Evolutionary conservation across 495 filamentous ascomycete genomes (phyloP).

Genomic region (Penicillium steckii): DNA sequence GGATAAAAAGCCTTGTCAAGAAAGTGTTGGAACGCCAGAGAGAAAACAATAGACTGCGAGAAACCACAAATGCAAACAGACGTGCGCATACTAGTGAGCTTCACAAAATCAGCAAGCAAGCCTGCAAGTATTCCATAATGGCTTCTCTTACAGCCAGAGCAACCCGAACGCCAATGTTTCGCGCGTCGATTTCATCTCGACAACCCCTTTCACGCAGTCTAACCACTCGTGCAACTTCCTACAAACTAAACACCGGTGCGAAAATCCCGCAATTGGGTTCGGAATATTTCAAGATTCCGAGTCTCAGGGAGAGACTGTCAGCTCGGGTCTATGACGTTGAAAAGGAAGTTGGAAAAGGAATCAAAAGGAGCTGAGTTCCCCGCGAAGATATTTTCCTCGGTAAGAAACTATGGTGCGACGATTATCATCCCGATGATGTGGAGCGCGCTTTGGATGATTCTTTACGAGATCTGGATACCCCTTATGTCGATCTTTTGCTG

Average conservation of each 20-base stretch:
- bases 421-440: constrained; percentile 61
- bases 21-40: too few relatives aligned
- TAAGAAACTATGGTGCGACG: constrained; percentile 67
- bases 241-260: constrained; percentile 1
- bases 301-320: constrained; percentile 40
- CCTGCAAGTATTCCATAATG: too few relatives aligned
- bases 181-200: not conserved
- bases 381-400: constrained; percentile 24
- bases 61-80: too few relatives aligned
- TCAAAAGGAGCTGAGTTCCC: constrained; percentile 47
- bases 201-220: not conserved
- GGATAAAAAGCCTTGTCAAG: too few relatives aligned
- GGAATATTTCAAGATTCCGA: constrained; percentile 43
- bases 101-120: too few relatives aligned
- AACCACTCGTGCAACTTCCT: not conserved
- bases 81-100: too few relatives aligned
- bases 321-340: constrained; percentile 38
- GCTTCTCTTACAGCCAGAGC: not conserved
- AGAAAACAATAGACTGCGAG: too few relatives aligned
- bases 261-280: constrained; percentile 3
- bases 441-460: constrained; percentile 55
- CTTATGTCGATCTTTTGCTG: constrained; percentile 66
- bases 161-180: not conserved
- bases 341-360: constrained; percentile 50
- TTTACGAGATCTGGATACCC: constrained; percentile 55